phyloP scores from a whole-genome alignment of 768 basidiomycete genomes.

The Stropharia rugosoannulata region DNA sequence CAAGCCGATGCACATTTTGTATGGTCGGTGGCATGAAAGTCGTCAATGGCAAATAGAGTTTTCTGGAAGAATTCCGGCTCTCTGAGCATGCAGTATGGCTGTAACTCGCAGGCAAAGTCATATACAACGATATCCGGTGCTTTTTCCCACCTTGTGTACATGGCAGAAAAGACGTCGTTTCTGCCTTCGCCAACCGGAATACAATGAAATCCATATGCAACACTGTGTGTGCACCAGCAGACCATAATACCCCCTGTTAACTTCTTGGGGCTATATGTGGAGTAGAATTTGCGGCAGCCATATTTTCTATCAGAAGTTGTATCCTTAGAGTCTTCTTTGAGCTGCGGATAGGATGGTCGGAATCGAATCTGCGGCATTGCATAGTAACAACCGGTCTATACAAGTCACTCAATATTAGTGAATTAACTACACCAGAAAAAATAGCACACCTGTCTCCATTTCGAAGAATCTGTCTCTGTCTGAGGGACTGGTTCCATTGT shows the following conservation, averaged over 20 bases:
- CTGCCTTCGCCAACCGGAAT: slow-evolving; percentile 34
- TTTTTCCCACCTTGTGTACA: slow-evolving; percentile 27
- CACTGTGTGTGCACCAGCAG: slow-evolving; percentile 31
- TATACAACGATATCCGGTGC: slow-evolving; percentile 25
- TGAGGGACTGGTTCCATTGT: neutral
- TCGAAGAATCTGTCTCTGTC: too few species aligned
- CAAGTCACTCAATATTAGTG: too few species aligned
- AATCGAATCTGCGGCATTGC: neutral
- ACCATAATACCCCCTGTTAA: slow-evolving; percentile 30
- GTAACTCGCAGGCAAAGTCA: slow-evolving; percentile 18
- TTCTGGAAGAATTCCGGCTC: slow-evolving; percentile 23
- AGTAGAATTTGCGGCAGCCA: slow-evolving; percentile 21
- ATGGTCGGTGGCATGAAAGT: slow-evolving; percentile 28
- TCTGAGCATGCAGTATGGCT: slow-evolving; percentile 26
- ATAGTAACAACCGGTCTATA: neutral
- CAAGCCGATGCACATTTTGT: slow-evolving; percentile 25
- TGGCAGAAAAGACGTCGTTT: slow-evolving; percentile 38
- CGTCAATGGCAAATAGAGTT: slow-evolving; percentile 29
- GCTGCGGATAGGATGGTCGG: neutral
- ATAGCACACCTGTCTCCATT: neutral
- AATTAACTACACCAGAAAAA: too few species aligned
- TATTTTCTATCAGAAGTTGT: neutral
- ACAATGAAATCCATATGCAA: slow-evolving; percentile 33
- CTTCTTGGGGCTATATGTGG: slow-evolving; percentile 22
- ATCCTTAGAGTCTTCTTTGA: neutral